Base-by-base conservation (phyloP, 108 stramenopile species). In the Cylindrotheca fusiformis region DNA sequence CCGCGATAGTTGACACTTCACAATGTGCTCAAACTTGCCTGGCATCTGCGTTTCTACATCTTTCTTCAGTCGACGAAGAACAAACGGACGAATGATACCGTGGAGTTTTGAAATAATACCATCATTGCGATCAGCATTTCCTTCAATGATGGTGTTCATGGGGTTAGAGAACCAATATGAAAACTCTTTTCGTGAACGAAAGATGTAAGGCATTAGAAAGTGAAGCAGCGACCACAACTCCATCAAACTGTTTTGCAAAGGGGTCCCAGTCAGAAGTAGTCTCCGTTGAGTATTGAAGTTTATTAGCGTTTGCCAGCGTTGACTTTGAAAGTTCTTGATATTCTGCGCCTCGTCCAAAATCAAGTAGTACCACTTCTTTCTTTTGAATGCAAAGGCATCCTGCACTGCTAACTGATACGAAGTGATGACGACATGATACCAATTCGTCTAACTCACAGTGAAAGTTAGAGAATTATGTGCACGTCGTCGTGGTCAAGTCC, bases 301-400 rank as follows among this genome's bases (percentile, higher is more conserved):
- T 32, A 99, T 82, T 32, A 99, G 83, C n/a, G 99, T 98, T 57
- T 98, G 98, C 99, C 99, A 99, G 6, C 97, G 78, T 72, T 97
- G 96, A 58, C 84, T 86, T 67, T 97, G 88, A 74, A 98, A 99
- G 67, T 99, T 99, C 70, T 98, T 98, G 72, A 99, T 98, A 75
- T 98, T 96, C 66, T 99, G 98, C 0, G 97, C 99, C 68, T 99
- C 98, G 62, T 99, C 99, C 14, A 99, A 76, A 25, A 99, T 94
- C 47, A 99, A 62, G 71, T 97, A 96, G 68, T 98, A 99, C 97
- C 97, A 99, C 48, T 85, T 81, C 67, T 97, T 97, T 31, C 98
- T 57, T 54, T 91, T 87, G 75, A 99, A 96, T 22, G 93, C 87
- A 73, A 93, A 86, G 0, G 97, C 83, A 78, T 99, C 98, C 60